Evolutionary conservation across 1,284 basidiomycete genomes (phyloP).

Genomic region (Apiotrichum porosum): DNA sequence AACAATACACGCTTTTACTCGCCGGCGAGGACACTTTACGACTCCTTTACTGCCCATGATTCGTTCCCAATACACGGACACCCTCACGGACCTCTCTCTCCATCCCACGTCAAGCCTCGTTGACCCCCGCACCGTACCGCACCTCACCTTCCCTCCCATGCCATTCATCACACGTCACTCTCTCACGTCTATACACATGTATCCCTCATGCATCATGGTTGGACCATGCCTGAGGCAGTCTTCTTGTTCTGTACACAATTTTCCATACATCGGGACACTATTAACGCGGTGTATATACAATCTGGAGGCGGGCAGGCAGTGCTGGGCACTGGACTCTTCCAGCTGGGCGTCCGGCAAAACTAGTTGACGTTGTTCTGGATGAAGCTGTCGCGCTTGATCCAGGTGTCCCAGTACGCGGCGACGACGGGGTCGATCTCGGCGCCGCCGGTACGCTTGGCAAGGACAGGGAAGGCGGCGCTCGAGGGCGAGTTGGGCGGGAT

Average conservation of each 20-base stretch:
- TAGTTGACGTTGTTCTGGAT: background rate
- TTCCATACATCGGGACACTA: too few relatives aligned
- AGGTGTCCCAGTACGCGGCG: constrained; percentile 38
- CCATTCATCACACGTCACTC: background rate
- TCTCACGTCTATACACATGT: background rate
- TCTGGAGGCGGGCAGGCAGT: too few relatives aligned
- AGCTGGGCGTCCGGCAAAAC: too few relatives aligned
- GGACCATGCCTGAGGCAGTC: too few relatives aligned
- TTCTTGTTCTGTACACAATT: too few relatives aligned
- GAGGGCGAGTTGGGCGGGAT: constrained; percentile 24
- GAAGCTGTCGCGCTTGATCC: background rate
- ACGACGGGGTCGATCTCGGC: constrained; percentile 37
- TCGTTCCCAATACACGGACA: background rate
- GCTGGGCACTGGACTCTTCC: too few relatives aligned
- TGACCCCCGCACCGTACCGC: background rate
- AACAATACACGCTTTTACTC: too few relatives aligned
- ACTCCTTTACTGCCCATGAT: too few relatives aligned
- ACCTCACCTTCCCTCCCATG: background rate
- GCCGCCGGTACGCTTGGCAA: constrained; percentile 35
- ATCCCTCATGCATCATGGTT: constrained; percentile 2
- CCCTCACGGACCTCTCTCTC: too few relatives aligned
- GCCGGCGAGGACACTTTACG: too few relatives aligned
- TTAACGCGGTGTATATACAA: too few relatives aligned
- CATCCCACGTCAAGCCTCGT: too few relatives aligned
- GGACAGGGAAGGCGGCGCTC: constrained; percentile 26